Evolutionary conservation across 2,329 filamentous ascomycete genomes (phyloP).

Genomic region (Sporothrix phasma): DNA sequence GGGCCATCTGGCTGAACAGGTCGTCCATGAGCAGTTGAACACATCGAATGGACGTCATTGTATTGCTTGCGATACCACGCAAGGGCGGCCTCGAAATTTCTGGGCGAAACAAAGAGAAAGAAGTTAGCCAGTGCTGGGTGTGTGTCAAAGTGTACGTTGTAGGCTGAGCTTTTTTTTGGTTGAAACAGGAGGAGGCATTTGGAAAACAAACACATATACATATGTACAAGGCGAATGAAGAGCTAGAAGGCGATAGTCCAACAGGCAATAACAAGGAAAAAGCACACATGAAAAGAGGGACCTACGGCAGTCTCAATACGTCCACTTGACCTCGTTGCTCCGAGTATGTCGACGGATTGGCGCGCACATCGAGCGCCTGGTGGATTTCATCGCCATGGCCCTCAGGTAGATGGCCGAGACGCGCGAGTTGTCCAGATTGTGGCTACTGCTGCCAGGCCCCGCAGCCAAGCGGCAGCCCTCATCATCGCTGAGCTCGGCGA

Average conservation of each 20-base stretch:
- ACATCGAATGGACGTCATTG: slow-evolving; percentile 1
- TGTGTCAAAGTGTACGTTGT: neutral
- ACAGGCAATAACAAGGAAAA: neutral
- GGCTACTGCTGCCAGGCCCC: neutral
- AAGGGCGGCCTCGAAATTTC: neutral
- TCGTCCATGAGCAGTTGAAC: slow-evolving; percentile 12
- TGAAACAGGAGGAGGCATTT: too few species aligned
- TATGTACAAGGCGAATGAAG: too few species aligned
- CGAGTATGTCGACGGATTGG: slow-evolving; percentile 5
- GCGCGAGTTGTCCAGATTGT: neutral
- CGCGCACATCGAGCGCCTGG: slow-evolving; percentile 2
- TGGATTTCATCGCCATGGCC: slow-evolving; percentile 10
- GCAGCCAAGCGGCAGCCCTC: neutral
- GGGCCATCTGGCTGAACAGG: slow-evolving; percentile 8
- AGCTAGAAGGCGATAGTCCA: neutral
- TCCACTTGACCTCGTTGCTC: neutral
- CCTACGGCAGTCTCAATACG: neutral
- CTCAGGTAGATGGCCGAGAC: slow-evolving; percentile 6
- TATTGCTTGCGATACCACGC: slow-evolving; percentile 2
- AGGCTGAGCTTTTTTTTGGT: too few species aligned
- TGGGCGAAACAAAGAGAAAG: neutral
- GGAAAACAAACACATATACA: too few species aligned
- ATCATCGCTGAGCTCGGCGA: slow-evolving; percentile 9
- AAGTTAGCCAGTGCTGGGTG: neutral
- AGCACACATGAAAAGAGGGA: neutral